Conservation (phyloP, 495 filamentous ascomycete genomes). For the Pseudomonodictys pantanalensis region DNA sequence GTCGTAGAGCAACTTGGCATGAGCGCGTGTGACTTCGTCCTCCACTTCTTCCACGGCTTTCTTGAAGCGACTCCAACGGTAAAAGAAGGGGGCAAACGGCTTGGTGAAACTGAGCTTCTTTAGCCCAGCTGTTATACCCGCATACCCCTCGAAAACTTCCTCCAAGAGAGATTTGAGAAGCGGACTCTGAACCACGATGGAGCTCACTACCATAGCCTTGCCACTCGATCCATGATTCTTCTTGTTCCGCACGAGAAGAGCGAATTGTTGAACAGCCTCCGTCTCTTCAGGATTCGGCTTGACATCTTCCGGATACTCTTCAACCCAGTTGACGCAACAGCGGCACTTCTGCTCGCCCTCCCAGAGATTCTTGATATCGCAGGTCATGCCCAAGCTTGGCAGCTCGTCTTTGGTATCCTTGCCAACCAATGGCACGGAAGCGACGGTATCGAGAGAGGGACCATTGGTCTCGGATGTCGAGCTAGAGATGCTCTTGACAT, state of each 20-base stretch:
- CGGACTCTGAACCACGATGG: constrained; percentile 64
- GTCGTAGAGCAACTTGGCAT: constrained; percentile 55
- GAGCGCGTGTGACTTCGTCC: constrained; percentile 49
- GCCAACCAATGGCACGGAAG: neutral
- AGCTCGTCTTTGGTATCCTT: constrained; percentile 25
- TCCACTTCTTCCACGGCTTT: constrained; percentile 38
- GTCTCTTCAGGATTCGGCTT: constrained; percentile 27
- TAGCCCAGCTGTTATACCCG: constrained; percentile 60
- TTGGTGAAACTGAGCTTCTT: constrained; percentile 56
- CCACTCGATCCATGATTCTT: constrained; percentile 3
- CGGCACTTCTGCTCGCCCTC: constrained; percentile 20
- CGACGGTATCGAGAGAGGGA: neutral
- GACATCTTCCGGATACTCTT: constrained; percentile 22
- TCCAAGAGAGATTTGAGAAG: constrained; percentile 57
- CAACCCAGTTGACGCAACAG: constrained; percentile 29
- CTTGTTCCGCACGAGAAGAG: constrained; percentile 22
- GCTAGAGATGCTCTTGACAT: constrained; percentile 11
- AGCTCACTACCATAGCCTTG: constrained; percentile 51
- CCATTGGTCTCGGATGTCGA: neutral
- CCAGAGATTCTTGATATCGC: constrained; percentile 27
- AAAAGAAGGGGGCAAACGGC: constrained; percentile 63
- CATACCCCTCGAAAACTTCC: constrained; percentile 59
- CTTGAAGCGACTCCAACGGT: constrained; percentile 61
- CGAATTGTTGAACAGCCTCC: constrained; percentile 24
- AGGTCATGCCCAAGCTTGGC: constrained; percentile 16